Percentiles rank a stretch among this genome's conserved stretches.
Conservation (phyloP, 192 early-diverging fungal genomes). For the Backusella sp. region DNA sequence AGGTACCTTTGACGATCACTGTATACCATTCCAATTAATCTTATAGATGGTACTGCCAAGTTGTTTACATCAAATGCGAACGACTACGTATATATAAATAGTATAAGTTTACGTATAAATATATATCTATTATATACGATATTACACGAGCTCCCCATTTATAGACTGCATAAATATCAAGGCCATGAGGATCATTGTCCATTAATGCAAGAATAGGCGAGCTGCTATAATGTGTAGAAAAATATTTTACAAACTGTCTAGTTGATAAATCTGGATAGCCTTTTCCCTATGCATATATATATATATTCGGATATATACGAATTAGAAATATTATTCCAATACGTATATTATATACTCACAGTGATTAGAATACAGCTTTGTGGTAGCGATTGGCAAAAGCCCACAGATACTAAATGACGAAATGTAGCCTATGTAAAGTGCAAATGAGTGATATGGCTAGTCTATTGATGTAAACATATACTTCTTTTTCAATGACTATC, state of each 20-base stretch:
- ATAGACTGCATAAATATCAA: constrained; percentile 34
- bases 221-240: constrained; percentile 12
- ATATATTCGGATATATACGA: background rate
- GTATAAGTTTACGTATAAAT: background rate
- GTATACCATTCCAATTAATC: constrained; percentile 18
- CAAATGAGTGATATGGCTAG: background rate
- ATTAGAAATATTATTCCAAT: background rate
- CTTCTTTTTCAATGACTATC: constrained; percentile 36
- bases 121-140: background rate
- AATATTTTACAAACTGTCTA: constrained; percentile 22
- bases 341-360: constrained; percentile 4
- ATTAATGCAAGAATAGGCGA: constrained; percentile 25
- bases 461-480: background rate
- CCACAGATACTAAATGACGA: constrained; percentile 22
- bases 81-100: background rate
- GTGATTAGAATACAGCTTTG: constrained; percentile 28
- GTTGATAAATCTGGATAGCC: constrained; percentile 33
- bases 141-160: constrained; percentile 31
- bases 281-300: constrained; percentile 13
- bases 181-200: constrained; percentile 35
- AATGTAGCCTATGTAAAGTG: constrained; percentile 23
- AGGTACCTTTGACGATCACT: constrained; percentile 19
- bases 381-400: constrained; percentile 14
- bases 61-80: constrained; percentile 16
- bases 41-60: constrained; percentile 22